Percentiles rank a stretch among this genome's conserved stretches.
Conservation (phyloP, 768 basidiomycete species). For the Galerina sulciceps region DNA sequence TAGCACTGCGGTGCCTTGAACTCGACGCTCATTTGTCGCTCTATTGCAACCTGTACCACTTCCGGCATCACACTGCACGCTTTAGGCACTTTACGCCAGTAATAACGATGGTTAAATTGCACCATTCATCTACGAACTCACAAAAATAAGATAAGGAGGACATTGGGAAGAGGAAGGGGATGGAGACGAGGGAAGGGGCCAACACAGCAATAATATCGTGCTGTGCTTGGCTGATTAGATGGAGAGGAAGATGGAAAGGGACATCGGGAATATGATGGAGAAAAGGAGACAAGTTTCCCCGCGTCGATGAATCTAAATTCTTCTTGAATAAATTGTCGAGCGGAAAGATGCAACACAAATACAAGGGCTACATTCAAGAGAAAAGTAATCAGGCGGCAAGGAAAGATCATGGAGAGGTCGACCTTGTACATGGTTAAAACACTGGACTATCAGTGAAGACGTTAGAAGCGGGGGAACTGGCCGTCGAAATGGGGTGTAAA, state of each 20-base stretch:
- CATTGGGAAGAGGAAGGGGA: neutral
- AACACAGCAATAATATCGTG: neutral
- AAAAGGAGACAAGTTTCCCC: constrained; percentile 1
- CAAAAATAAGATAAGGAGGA: neutral
- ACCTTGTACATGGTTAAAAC: neutral
- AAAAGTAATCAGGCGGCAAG: neutral
- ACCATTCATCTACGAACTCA: neutral
- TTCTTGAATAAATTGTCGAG: constrained; percentile 4
- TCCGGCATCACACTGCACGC: too few relatives aligned
- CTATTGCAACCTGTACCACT: too few relatives aligned
- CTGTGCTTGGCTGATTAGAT: neutral
- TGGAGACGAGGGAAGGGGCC: neutral
- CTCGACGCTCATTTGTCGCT: too few relatives aligned
- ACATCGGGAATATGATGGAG: neutral
- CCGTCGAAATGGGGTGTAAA: constrained; percentile 14
- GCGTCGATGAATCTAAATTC: constrained; percentile 15
- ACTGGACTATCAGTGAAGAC: constrained; percentile 19
- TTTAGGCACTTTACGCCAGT: too few relatives aligned
- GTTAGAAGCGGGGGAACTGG: constrained; percentile 19
- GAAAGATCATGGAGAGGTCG: neutral
- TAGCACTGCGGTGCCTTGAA: too few relatives aligned
- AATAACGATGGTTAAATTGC: neutral
- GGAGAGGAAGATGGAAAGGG: neutral
- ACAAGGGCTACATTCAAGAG: neutral
- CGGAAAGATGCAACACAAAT: constrained; percentile 12